A percentile compares a stretch with the other conserved stretches of the same genome.
These are phyloP conservation scores for Canariomyces notabilis DNA, from an alignment of 2,329 filamentous ascomycete genomes.

Conservation along the genomic window DNA sequence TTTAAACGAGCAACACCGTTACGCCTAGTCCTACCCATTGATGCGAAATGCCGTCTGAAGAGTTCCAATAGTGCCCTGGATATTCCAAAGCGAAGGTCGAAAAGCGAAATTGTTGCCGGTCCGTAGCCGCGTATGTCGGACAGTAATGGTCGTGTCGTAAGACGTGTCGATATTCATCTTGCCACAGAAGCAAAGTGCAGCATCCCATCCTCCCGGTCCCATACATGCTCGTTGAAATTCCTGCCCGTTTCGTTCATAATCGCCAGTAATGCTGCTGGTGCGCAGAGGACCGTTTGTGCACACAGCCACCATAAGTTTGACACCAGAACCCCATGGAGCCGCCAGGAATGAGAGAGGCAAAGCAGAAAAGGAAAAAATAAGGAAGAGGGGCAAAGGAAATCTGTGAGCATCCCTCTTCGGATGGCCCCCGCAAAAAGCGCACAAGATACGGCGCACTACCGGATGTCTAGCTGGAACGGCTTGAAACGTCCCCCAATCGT, in stretches of 20 bases:
- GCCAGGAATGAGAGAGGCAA: constrained; percentile 1
- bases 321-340: too few species aligned
- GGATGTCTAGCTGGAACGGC: constrained; percentile 76
- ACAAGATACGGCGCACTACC: constrained; percentile 19
- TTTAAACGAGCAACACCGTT: not conserved
- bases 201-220: not conserved
- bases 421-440: too few species aligned
- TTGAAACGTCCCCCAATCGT: constrained; percentile 78
- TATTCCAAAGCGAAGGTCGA: constrained; percentile 16
- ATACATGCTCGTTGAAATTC: not conserved
- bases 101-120: constrained; percentile 8
- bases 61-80: constrained; percentile 2
- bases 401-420: too few species aligned
- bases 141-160: not conserved
- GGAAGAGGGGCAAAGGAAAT: constrained; percentile 3
- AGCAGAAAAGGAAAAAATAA: constrained; percentile 17
- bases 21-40: not conserved
- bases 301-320: too few species aligned
- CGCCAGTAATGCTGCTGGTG: too few species aligned
- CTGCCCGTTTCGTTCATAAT: not conserved
- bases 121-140: not conserved
- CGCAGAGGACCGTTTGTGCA: too few species aligned
- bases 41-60: not conserved
- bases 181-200: not conserved
- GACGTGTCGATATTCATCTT: not conserved